Evolutionary conservation across 306 rosid genomes (phyloP), one percentile per base, ranked within the genome.

Genomic region (Cucurbita moschata): DNA sequence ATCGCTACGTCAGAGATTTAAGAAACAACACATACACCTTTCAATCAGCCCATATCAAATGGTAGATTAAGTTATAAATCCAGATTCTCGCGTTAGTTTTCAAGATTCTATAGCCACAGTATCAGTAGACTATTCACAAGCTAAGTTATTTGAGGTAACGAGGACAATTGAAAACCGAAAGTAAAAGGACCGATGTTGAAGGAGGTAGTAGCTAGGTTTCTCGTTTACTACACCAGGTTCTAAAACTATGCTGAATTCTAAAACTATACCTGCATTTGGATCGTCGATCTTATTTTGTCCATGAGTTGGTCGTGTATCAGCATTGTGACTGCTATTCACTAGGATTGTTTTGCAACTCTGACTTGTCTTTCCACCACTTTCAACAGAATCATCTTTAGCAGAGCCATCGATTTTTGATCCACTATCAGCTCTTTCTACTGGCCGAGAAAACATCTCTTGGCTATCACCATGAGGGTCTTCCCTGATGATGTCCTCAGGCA

Each of bases 391-490:
- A 64, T 94, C 96, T 86, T 95, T 91, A 11, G 99, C 80, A 75
- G 92, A 89, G 67, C 96, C 91, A 81, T 88, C 96, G 80, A 95
- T 81, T 83, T 95, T 95, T 50, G 99, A 95, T 72, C 97, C 97
- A 70, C 99, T 95, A 78, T 95, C 99, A 47, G 91, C 83, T 85
- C 99, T 87, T 77, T 92, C 99, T n/a, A 87, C 81, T 37, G 97
- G 85, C 64, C 80, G 91, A 81, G 91, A 91, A 81, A 92, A 76
- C 89, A 91, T 88, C 86, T 91, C 99, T 86, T 95, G 97, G 88
- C 91, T 95, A 80, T 95, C 96, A 72, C 96, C 99, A 66, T 88
- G 81, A 73, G 92, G 96, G 80, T 88, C 91, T 81, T 91, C 96
- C 84, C 93, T 86, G 76, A 89, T 91, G 63, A 84, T 78, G 76